These are phyloP conservation scores for Wickerhamiella kazuoi DNA, from an alignment of 805 yeast species.

Conservation along the genomic window DNA sequence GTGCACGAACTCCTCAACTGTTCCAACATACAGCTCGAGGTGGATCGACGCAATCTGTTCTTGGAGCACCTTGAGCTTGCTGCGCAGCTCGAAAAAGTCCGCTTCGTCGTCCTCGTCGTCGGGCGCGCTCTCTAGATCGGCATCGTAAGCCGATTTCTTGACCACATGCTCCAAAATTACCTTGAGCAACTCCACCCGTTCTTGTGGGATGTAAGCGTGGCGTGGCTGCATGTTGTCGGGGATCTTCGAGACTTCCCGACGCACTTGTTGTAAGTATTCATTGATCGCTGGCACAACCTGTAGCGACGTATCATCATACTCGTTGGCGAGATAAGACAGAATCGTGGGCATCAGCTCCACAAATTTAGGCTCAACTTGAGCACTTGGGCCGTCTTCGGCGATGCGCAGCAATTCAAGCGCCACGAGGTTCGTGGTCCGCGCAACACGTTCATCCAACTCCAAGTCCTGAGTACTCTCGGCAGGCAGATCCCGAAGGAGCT, in stretches of 20 bases:
- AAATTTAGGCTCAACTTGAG: conserved; percentile 28
- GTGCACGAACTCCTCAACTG: conserved; percentile 42
- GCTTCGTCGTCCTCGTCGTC: conserved; percentile 40
- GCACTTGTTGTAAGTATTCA: conserved; percentile 52
- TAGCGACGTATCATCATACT: conserved; percentile 71
- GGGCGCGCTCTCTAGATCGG: conserved; percentile 33
- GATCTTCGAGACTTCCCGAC: conserved; percentile 21
- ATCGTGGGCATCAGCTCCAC: conserved; percentile 54
- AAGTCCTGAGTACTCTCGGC: conserved; percentile 23
- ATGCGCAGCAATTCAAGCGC: conserved; percentile 62
- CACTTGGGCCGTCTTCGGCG: conserved; percentile 28
- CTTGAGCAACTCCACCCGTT: conserved; percentile 36
- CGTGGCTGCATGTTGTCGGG: conserved; percentile 4
- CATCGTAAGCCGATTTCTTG: conserved; percentile 63
- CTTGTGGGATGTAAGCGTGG: conserved; percentile 18
- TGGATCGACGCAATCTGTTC: conserved; percentile 55
- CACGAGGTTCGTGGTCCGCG: conserved; percentile 54
- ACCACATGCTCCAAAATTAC: conserved; percentile 53
- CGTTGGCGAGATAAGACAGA: conserved; percentile 55
- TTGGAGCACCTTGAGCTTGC: conserved; percentile 58
- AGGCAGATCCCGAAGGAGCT: conserved; percentile 28
- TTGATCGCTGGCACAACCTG: conserved; percentile 72
- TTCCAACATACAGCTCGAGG: conserved; percentile 43
- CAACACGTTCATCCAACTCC: conserved; percentile 59
- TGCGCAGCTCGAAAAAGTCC: conserved; percentile 66